These are phyloP conservation scores for Erucastrum elatum DNA, from an alignment of 345 rosid genomes.

Conservation along the genomic window DNA sequence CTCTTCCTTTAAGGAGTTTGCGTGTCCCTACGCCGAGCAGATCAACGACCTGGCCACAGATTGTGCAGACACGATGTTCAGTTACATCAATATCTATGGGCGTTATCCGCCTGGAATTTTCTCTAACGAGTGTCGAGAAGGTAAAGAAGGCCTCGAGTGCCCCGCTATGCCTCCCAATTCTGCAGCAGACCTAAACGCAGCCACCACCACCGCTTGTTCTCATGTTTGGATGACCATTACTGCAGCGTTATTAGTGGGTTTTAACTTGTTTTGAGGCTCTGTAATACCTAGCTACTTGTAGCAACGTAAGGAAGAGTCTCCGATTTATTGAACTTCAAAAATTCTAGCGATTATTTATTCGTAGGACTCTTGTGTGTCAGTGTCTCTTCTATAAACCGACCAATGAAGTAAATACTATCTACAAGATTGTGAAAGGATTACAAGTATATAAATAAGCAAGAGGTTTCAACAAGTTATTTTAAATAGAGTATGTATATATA, in stretches of 20 bases:
- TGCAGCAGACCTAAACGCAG: conserved; percentile 19
- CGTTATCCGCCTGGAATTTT: conserved; percentile 70
- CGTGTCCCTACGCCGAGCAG: conserved; percentile 55
- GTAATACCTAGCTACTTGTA: background rate
- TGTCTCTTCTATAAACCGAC: background rate
- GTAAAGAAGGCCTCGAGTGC: conserved; percentile 61
- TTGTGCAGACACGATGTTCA: conserved; percentile 62
- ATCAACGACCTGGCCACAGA: conserved; percentile 52
- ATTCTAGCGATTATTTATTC: background rate
- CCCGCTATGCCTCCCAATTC: conserved; percentile 37
- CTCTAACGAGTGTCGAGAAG: conserved; percentile 53
- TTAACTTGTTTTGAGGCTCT: conserved; percentile 31
- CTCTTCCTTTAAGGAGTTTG: conserved; percentile 52
- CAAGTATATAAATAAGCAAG: background rate
- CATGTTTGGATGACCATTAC: conserved; percentile 23
- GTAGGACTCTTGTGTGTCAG: conserved; percentile 13
- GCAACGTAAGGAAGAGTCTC: background rate
- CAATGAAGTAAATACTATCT: background rate
- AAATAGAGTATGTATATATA: background rate
- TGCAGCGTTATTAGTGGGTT: conserved; percentile 25
- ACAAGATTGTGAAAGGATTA: background rate
- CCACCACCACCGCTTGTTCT: conserved; percentile 2
- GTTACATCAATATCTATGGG: conserved; percentile 61
- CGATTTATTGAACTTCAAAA: background rate
- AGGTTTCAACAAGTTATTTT: background rate